A percentile compares a stretch with the other conserved stretches of the same genome.
These are phyloP conservation scores for Wickerhamomyces sydowiorum DNA, from an alignment of 805 yeast genomes.

Conservation along the genomic window DNA sequence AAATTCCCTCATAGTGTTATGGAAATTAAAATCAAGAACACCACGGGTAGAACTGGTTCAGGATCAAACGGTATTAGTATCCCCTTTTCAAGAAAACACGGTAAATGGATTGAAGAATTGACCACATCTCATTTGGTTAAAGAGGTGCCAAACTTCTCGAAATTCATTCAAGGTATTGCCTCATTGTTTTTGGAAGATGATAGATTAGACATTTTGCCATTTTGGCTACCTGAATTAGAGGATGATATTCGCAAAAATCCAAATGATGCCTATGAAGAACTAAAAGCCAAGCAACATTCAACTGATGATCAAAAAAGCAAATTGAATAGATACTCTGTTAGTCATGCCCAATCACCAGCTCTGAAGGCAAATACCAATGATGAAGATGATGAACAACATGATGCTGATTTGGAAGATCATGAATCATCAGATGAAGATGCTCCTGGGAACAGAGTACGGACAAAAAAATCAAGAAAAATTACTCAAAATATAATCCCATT, in stretches of 20 bases:
- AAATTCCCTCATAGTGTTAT: conserved; percentile 84
- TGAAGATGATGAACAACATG: conserved; percentile 15
- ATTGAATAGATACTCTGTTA: conserved; percentile 25
- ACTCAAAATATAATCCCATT: conserved; percentile 26
- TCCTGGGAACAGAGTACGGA: conserved; percentile 13
- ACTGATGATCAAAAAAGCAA: conserved; percentile 34
- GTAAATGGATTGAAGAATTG: conserved; percentile 81
- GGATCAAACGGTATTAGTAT: conserved; percentile 26
- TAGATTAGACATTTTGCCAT: conserved; percentile 82
- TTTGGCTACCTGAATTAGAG: conserved; percentile 92
- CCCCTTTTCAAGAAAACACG: conserved; percentile 44
- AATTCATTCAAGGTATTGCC: conserved; percentile 90
- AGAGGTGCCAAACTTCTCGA: conserved; percentile 91
- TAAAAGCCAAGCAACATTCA: conserved; percentile 45
- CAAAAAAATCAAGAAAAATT: conserved; percentile 18
- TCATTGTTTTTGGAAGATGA: conserved; percentile 86
- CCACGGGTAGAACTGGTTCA: conserved; percentile 29
- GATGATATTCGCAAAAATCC: conserved; percentile 72
- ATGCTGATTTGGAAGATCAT: conserved; percentile 48
- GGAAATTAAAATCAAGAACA: conserved; percentile 71
- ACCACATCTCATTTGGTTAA: conserved; percentile 79
- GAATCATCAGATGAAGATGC: conserved; percentile 45
- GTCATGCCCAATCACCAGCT: neutral
- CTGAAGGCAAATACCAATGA: neutral
- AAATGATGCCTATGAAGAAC: conserved; percentile 69